Evolutionary conservation across 805 yeast species (phyloP), one percentile per base, ranked within the genome.

Genomic region (Starmerella apis): DNA sequence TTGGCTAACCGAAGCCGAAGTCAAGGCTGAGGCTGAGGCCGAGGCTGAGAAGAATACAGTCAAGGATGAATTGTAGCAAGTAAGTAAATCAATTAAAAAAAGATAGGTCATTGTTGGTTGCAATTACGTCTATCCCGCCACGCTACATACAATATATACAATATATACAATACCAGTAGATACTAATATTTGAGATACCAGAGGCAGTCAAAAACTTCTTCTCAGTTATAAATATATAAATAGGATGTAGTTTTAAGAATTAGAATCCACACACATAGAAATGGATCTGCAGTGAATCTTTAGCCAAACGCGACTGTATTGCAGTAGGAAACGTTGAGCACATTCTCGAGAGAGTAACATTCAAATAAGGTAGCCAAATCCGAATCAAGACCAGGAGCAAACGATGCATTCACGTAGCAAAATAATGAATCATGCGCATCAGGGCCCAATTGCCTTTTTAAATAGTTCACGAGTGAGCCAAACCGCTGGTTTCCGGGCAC

Each of bases 401-500:
- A 69, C 7, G 71, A 58, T 10, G 66, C 58, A 51, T 68, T 68
- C 22, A 69, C 55, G 49, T 69, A 69, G 50, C 71, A 68, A 45
- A 75, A 64, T 24, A 68, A 54, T 35, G 68, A 55, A 23, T 63
- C 64, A 20, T 56, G 42, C 4, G 57, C 55, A 10, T 56, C 51
- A 35, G 59, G 55, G 32, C 60, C 57, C 28, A 69, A 60, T 53
- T 70, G 71, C 50, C 68, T 66, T 19, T 68, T 61, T 28, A 78
- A 57, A 52, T 72, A 78, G 52, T 65, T 65, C 27, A 67, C 66
- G 27, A 78, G 63, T 2, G 74, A 71, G 3, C 72, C 65, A 36
- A 77, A 69, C n/a, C 68, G 64, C 58, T 73, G 77, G 20, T 66
- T 60, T 3, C 71, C 61, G 3, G 72, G 64, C 4, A 77, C 74